Conservation (phyloP, 1,284 basidiomycete species). For the Pseudozyma thailandica region DNA sequence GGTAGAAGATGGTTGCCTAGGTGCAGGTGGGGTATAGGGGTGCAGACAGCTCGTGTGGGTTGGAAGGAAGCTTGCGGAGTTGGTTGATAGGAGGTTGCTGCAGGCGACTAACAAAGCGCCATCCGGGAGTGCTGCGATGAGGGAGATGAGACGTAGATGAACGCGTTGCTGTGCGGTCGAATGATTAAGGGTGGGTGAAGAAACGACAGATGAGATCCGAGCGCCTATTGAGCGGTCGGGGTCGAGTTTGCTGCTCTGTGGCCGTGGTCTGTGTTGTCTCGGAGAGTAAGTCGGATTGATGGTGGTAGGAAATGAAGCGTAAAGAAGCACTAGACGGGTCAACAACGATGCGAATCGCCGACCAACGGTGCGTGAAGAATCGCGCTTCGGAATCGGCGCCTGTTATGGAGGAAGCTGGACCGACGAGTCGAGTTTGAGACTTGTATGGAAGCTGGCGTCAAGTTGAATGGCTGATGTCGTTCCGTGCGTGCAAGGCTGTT, state of each 20-base stretch:
- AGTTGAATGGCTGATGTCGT: background rate
- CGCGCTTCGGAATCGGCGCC: too few species aligned
- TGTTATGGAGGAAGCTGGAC: too few species aligned
- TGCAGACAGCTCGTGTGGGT: background rate
- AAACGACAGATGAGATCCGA: background rate
- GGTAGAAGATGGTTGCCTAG: too few species aligned
- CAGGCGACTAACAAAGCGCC: slow-evolving; percentile 9
- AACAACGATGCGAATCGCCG: too few species aligned
- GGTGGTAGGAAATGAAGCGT: background rate
- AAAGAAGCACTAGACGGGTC: too few species aligned
- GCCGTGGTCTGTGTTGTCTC: background rate
- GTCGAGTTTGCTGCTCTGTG: background rate
- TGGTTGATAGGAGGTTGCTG: background rate
- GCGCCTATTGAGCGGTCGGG: background rate
- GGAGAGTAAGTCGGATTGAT: background rate
- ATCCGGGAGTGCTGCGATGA: slow-evolving; percentile 1
- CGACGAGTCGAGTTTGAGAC: background rate
- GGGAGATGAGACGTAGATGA: background rate
- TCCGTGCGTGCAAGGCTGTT: too few species aligned
- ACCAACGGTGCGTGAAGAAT: too few species aligned
- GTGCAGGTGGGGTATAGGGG: background rate
- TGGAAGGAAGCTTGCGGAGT: background rate
- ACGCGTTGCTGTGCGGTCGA: too few species aligned
- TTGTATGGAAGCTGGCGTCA: background rate
- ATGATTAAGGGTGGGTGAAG: background rate